Evolutionary conservation across 108 stramenopile genomes (phyloP), one percentile per base, ranked within the genome.

Genomic region (Parietichytrium sp.): DNA sequence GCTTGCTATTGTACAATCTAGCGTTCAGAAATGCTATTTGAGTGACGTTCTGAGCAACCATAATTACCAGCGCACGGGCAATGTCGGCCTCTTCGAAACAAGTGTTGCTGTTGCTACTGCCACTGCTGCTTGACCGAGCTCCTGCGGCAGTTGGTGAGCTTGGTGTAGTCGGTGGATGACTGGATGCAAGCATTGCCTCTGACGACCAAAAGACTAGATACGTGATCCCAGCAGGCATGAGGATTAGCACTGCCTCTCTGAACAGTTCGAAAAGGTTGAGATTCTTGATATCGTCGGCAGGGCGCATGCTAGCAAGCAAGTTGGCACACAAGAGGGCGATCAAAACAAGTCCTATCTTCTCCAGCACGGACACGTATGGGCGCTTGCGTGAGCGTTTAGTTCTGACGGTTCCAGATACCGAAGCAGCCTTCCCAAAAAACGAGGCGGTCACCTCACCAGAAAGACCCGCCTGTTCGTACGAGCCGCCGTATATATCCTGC

Each of bases 41-140:
- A 13, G 95, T 97, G 86, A 99, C 97, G 83, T 99, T 98, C 87
- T 95, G 96, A 15, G 98, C 97, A 6, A 97, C 93, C 96, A 99
- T 96, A 49, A 98, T 86, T 29, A 99, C 83, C 7, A 98, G 80
- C 3, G 96, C 96, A n/a, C 94, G 88, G 0, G 96, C 96, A 72
- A 99, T 82, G 87, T 99, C 98, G 55, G 96, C 94, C 84, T 97
- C 92, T 48, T 88, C 89, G 52, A 94, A 77, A 3, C 91, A 92
- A 29, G 81, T 85, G n/a, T n/a, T n/a, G n/a, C n/a, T n/a, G n/a
- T n/a, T n/a, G n/a, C n/a, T n/a, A n/a, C n/a, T n/a, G n/a, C n/a
- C n/a, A n/a, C n/a, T n/a, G n/a, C n/a, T n/a, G n/a, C n/a, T n/a
- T n/a, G n/a, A n/a, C n/a, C n/a, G n/a, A n/a, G n/a, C n/a, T n/a